These are phyloP conservation scores for Vanrija sp. DNA, from an alignment of 1,284 basidiomycete genomes.

Conservation along the genomic window DNA sequence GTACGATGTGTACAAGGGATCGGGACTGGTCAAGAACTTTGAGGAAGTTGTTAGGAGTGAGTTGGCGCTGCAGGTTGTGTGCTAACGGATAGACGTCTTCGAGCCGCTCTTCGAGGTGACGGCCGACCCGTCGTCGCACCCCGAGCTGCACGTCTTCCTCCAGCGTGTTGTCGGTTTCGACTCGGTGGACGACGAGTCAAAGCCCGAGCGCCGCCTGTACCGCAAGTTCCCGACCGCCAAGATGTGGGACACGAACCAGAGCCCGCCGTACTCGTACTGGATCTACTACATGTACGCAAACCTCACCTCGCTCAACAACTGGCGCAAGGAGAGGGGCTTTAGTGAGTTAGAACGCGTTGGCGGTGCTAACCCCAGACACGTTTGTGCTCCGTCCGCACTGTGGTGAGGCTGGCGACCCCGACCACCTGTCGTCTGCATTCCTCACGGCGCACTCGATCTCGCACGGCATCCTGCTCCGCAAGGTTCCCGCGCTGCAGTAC, in stretches of 20 bases:
- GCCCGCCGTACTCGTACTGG: conserved; percentile 95
- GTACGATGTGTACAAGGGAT: conserved; percentile 94
- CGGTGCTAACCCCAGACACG: conserved; percentile 62
- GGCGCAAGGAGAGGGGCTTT: conserved; percentile 82
- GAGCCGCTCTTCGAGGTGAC: conserved; percentile 94
- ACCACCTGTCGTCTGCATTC: conserved; percentile 93
- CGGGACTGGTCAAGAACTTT: conserved; percentile 78
- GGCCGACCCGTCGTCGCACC: conserved; percentile 80
- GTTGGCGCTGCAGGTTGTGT: conserved; percentile 38
- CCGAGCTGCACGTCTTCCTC: conserved; percentile 91
- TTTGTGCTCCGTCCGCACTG: conserved; percentile 96
- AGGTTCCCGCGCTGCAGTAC: conserved; percentile 84
- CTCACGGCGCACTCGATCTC: conserved; percentile 97
- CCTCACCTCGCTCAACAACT: conserved; percentile 89
- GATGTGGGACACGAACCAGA: conserved; percentile 83
- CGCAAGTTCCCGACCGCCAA: conserved; percentile 93
- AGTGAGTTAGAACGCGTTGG: conserved; percentile 59
- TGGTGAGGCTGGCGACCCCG: conserved; percentile 97
- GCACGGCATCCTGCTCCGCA: conserved; percentile 94
- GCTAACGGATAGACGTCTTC: conserved; percentile 69
- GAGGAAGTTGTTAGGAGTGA: conserved; percentile 84
- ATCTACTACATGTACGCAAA: conserved; percentile 98
- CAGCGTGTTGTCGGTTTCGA: conserved; percentile 96
- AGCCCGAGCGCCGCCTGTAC: conserved; percentile 84
- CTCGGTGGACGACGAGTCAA: conserved; percentile 96